Conservation (phyloP, 108 stramenopile genomes). For the Nannochloropsis gaditana region DNA sequence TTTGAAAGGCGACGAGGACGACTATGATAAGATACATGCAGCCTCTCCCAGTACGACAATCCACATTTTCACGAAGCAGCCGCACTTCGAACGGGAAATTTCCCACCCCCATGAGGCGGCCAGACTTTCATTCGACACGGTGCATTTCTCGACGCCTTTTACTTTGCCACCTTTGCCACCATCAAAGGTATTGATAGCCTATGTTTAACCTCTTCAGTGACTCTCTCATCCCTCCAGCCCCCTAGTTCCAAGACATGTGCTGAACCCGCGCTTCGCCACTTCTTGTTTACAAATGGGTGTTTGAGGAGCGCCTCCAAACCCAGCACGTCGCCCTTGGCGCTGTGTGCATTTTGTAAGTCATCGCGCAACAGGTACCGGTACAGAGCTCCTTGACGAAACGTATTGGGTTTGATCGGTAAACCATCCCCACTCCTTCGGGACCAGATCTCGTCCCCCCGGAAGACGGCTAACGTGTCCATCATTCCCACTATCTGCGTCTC, state of each 20-base stretch:
- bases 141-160: no score
- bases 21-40: no score
- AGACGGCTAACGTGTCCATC: slow-evolving; percentile 27
- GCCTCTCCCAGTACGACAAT: no score
- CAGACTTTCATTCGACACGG: no score
- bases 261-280: not conserved
- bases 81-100: no score
- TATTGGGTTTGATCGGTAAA: not conserved
- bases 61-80: no score
- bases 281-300: not conserved
- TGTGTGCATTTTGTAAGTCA: slow-evolving; percentile 29
- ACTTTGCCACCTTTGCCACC: no score
- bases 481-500: slow-evolving; percentile 27
- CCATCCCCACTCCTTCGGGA: slow-evolving; percentile 21
- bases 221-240: not conserved
- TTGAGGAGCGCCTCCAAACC: slow-evolving; percentile 30
- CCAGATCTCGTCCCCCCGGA: slow-evolving; percentile 29
- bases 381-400: not conserved
- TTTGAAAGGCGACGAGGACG: no score
- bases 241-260: slow-evolving; percentile 8
- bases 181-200: no score
- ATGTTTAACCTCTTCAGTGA: no score
- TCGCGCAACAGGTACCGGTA: slow-evolving; percentile 34
- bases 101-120: no score
- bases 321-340: slow-evolving; percentile 36